Evolutionary conservation across 2,329 filamentous ascomycete genomes (phyloP).

Genomic region (Zymoseptoria tritici): DNA sequence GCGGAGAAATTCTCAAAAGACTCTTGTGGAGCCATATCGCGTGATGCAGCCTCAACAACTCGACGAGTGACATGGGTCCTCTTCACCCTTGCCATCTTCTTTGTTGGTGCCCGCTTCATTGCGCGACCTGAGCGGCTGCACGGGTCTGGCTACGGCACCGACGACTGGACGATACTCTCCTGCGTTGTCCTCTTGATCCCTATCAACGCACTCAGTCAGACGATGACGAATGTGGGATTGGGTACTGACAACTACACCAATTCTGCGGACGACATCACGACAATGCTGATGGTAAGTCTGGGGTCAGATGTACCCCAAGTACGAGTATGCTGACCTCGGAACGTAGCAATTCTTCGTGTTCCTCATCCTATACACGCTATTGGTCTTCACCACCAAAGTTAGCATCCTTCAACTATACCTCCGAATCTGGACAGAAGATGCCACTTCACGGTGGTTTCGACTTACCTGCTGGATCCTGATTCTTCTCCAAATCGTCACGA

Average conservation of each 20-base stretch:
- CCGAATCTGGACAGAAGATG: slow-evolving; percentile 15
- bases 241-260: slow-evolving; percentile 14
- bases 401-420: slow-evolving; percentile 16
- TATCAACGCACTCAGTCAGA: slow-evolving; percentile 10
- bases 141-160: slow-evolving; percentile 14
- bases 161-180: slow-evolving; percentile 15
- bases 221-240: slow-evolving; percentile 14
- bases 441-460: slow-evolving; percentile 14
- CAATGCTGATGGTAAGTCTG: slow-evolving; percentile 9
- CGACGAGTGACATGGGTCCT: slow-evolving; percentile 12
- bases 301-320: background rate
- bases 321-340: background rate
- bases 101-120: slow-evolving; percentile 12
- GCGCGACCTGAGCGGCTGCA: slow-evolving; percentile 14
- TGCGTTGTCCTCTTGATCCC: slow-evolving; percentile 11
- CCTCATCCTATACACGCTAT: slow-evolving; percentile 13
- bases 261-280: slow-evolving; percentile 11
- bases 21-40: slow-evolving; percentile 10
- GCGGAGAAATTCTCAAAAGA: slow-evolving; percentile 12
- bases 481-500: slow-evolving; percentile 8
- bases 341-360: slow-evolving; percentile 14
- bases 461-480: slow-evolving; percentile 12
- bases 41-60: slow-evolving; percentile 5
- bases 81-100: slow-evolving; percentile 12
- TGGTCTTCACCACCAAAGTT: slow-evolving; percentile 15